Percentiles rank a stretch among this genome's conserved stretches.
These are phyloP conservation scores for Dendrobium huoshanense DNA, from an alignment of 106 monocot species.

Conservation along the genomic window DNA sequence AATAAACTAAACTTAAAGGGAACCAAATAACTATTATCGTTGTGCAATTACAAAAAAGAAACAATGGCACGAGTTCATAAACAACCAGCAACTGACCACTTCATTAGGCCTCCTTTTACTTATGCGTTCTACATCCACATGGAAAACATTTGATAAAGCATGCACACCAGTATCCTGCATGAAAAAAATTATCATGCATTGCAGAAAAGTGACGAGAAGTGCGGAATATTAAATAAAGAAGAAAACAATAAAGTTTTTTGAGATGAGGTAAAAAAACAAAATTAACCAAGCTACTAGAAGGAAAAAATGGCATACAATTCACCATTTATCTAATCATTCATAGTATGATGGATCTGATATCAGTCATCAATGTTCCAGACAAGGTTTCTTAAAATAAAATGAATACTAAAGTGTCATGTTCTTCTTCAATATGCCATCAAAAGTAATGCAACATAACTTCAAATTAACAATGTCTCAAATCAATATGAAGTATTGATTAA, in stretches of 20 bases:
- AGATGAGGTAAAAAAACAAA: not conserved
- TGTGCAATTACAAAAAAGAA: not conserved
- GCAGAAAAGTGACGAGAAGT: not conserved
- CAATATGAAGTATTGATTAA: no score
- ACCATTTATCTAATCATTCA: not conserved
- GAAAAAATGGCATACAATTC: not conserved
- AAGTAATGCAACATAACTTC: no score
- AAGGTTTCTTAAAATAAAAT: not conserved
- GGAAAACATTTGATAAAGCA: slow-evolving; percentile 94
- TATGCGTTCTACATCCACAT: slow-evolving; percentile 89
- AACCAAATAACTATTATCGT: not conserved
- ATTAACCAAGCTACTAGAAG: not conserved
- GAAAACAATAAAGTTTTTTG: not conserved
- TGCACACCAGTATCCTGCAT: slow-evolving; percentile 85
- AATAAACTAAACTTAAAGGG: not conserved
- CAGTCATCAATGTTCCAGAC: not conserved
- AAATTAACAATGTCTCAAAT: no score
- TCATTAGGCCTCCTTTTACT: slow-evolving; percentile 88
- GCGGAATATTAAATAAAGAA: not conserved
- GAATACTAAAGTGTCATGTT: not conserved
- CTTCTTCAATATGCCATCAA: not conserved
- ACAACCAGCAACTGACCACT: slow-evolving; percentile 38
- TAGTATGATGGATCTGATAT: not conserved
- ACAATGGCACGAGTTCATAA: not conserved
- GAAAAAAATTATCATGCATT: not conserved